These are phyloP conservation scores for Flaveria linearis DNA, from an alignment of 129 eudicot species.

Conservation along the genomic window DNA sequence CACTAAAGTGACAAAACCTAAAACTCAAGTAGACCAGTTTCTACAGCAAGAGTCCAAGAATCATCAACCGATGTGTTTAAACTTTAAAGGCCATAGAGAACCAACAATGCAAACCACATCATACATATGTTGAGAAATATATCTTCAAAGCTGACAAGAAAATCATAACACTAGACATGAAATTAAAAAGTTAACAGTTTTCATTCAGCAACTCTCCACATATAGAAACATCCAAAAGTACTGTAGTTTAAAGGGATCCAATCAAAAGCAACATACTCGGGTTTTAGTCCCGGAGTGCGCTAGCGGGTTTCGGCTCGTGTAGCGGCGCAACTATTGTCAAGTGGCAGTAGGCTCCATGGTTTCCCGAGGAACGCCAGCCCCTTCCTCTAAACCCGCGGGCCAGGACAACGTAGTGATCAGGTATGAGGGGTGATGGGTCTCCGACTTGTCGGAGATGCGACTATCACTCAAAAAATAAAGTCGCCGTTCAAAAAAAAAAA, in stretches of 20 bases:
- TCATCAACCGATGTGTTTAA: background rate
- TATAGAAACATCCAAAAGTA: background rate
- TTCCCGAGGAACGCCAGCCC: no score
- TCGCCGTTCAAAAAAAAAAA: no score
- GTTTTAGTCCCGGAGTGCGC: no score
- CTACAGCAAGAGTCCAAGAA: background rate
- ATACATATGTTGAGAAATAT: background rate
- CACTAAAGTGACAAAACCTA: background rate
- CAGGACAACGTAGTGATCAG: no score
- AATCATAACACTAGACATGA: background rate
- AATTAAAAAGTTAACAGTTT: background rate
- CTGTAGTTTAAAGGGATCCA: background rate
- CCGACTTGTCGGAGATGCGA: no score
- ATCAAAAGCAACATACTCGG: background rate
- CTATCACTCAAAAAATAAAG: no score
- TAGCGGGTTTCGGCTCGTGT: no score
- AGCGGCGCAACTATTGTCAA: no score
- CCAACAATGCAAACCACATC: background rate
- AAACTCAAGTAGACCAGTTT: background rate
- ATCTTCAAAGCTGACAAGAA: background rate
- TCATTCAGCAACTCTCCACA: background rate
- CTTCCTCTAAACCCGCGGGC: no score
- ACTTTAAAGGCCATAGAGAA: background rate
- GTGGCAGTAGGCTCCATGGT: no score
- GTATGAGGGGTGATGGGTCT: no score